Conservation (phyloP, 2,329 filamentous ascomycete genomes). For the Botrytis fabae region DNA sequence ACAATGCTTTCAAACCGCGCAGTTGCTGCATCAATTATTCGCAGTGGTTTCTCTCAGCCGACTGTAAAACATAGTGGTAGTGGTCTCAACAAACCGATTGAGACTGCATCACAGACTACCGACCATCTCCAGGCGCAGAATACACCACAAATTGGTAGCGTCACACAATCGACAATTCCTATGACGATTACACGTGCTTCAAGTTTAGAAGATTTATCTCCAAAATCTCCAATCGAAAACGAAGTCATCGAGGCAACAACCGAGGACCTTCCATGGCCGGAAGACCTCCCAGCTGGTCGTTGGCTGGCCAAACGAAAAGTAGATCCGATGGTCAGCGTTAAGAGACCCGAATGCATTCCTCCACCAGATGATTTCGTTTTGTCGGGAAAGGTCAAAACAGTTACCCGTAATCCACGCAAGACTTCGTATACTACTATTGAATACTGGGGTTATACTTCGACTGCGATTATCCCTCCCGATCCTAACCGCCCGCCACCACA, state of each 20-base stretch:
- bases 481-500: conserved; percentile 4
- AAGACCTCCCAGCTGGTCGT: conserved; percentile 1
- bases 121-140: background rate
- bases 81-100: background rate
- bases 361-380: background rate
- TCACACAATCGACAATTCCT: background rate
- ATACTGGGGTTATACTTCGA: background rate
- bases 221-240: background rate
- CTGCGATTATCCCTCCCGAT: background rate
- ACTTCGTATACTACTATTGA: background rate
- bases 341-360: background rate
- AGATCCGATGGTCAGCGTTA: background rate
- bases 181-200: background rate
- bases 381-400: background rate
- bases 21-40: background rate
- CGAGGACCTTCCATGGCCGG: background rate
- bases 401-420: background rate
- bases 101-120: background rate
- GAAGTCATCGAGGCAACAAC: background rate
- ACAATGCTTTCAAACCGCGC: background rate
- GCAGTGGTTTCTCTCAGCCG: background rate
- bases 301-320: background rate
- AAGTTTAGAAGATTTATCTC: background rate
- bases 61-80: background rate
- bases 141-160: no score